phyloP scores from a whole-genome alignment of 306 rosid genomes.

The Phaseolus lunatus region DNA sequence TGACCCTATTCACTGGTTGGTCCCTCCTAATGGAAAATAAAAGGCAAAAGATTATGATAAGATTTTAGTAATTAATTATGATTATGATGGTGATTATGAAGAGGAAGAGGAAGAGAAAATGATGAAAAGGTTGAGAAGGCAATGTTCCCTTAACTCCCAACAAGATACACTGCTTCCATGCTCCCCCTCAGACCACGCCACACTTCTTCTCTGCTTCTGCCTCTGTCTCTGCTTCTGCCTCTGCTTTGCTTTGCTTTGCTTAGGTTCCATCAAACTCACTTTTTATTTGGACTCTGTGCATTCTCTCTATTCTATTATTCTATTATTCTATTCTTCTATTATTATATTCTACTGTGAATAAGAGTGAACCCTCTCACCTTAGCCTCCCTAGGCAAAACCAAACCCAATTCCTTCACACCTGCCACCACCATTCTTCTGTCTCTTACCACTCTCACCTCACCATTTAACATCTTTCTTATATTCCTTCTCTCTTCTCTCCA shows the following conservation, averaged over 20 bases:
- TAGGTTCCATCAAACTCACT: conserved; percentile 53
- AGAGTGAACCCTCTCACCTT: no score
- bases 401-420: background rate
- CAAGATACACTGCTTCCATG: conserved; percentile 55
- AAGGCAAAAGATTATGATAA: background rate
- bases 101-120: conserved; percentile 55
- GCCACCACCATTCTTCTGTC: conserved; percentile 22
- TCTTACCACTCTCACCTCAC: background rate
- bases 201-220: background rate
- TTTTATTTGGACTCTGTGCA: conserved; percentile 43
- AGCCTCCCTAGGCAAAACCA: background rate
- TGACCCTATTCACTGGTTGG: background rate
- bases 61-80: no score
- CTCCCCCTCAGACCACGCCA: conserved; percentile 70
- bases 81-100: background rate
- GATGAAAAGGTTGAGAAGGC: conserved; percentile 55
- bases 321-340: no score
- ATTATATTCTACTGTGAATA: no score
- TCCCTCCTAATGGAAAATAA: background rate
- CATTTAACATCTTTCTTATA: no score
- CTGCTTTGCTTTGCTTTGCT: background rate
- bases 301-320: background rate
- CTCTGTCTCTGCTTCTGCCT: background rate
- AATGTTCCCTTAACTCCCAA: conserved; percentile 74
- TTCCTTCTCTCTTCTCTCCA: background rate